Evolutionary conservation across 306 rosid genomes (phyloP).

Genomic region (Bauhinia variegata): DNA sequence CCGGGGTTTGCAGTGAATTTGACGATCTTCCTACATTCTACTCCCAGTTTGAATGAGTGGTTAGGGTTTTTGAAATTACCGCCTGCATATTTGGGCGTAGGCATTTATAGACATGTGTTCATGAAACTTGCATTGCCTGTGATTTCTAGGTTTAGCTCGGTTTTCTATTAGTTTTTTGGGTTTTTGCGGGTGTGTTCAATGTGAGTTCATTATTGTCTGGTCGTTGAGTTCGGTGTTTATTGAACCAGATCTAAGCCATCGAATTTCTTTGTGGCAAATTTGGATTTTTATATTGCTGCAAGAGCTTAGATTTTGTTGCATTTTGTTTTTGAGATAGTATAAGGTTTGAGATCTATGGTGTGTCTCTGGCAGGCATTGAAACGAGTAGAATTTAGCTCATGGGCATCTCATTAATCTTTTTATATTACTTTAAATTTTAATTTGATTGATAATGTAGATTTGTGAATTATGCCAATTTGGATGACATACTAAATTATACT

Average conservation of each 20-base stretch:
- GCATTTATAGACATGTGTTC: constrained; percentile 37
- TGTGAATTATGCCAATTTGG: constrained; percentile 43
- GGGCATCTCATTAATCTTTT: constrained; percentile 36
- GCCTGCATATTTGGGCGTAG: constrained; percentile 39
- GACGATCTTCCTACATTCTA: constrained; percentile 59
- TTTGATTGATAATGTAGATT: constrained; percentile 46
- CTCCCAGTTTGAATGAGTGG: constrained; percentile 19
- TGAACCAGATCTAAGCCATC: constrained; percentile 73
- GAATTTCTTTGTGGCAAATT: constrained; percentile 42
- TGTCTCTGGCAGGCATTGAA: constrained; percentile 40
- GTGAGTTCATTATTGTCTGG: constrained; percentile 41
- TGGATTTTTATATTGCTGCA: constrained; percentile 46
- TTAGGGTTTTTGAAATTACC: constrained; percentile 41
- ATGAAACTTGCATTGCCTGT: constrained; percentile 3
- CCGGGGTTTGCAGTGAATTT: constrained; percentile 41
- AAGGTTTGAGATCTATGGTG: constrained; percentile 61
- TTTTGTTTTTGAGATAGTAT: constrained; percentile 37
- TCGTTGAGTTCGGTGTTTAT: constrained; percentile 43
- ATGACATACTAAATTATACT: constrained; percentile 28
- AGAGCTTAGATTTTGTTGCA: constrained; percentile 33
- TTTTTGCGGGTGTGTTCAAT: constrained; percentile 36
- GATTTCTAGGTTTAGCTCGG: constrained; percentile 44
- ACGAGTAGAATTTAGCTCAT: constrained; percentile 47
- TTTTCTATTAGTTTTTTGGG: constrained; percentile 54
- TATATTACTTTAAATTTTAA: constrained; percentile 22